Evolutionary conservation across 116 monocot genomes (phyloP).

Genomic region (Iris pallida): DNA sequence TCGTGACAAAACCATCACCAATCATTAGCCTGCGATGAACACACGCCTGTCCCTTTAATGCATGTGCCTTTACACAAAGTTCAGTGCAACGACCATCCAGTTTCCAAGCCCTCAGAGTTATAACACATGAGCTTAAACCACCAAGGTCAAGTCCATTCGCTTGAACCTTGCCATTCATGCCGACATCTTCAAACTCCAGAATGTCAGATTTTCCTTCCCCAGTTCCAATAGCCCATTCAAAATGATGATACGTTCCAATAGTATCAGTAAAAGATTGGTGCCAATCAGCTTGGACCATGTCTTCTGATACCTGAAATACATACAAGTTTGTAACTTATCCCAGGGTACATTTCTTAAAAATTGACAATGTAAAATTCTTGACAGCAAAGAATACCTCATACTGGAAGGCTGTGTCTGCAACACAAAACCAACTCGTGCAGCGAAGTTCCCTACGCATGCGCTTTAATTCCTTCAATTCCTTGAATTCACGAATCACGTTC

Average conservation of each 20-base stretch:
- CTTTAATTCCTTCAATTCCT: slow-evolving; percentile 96
- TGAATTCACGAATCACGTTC: slow-evolving; percentile 96
- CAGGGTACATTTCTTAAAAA: background rate
- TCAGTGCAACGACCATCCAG: slow-evolving; percentile 75
- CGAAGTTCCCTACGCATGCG: slow-evolving; percentile 74
- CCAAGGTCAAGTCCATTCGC: slow-evolving; percentile 73
- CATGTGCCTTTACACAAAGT: slow-evolving; percentile 87
- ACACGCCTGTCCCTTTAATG: slow-evolving; percentile 86
- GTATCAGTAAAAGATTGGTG: slow-evolving; percentile 66
- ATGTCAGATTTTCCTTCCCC: slow-evolving; percentile 89
- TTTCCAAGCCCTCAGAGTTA: slow-evolving; percentile 78
- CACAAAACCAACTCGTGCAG: slow-evolving; percentile 92
- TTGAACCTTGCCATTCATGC: slow-evolving; percentile 63
- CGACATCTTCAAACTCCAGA: slow-evolving; percentile 87
- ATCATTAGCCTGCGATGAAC: slow-evolving; percentile 83
- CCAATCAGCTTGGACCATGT: slow-evolving; percentile 80
- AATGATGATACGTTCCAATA: slow-evolving; percentile 73
- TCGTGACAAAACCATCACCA: slow-evolving; percentile 89
- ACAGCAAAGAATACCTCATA: slow-evolving; percentile 75
- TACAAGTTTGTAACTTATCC: no score
- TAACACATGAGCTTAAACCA: slow-evolving; percentile 57
- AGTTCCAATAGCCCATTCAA: slow-evolving; percentile 97
- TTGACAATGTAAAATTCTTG: background rate
- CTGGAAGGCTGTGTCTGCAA: slow-evolving; percentile 81
- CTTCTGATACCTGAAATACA: slow-evolving; percentile 66